A percentile compares a stretch with the other conserved stretches of the same genome.
These are phyloP conservation scores for Botrytis deweyae DNA, from an alignment of 2,329 filamentous ascomycete genomes.

Conservation along the genomic window DNA sequence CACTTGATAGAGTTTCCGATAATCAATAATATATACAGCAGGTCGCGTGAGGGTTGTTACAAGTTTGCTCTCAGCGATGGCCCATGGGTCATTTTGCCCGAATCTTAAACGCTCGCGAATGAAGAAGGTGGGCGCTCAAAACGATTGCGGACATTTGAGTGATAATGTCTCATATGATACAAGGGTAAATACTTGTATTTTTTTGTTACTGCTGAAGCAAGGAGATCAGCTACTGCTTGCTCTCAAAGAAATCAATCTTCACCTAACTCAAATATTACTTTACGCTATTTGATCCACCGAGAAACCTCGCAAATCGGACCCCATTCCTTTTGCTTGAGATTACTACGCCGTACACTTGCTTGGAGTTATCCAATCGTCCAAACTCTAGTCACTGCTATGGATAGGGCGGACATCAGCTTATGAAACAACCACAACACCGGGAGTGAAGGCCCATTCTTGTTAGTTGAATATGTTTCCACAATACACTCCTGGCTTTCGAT, in stretches of 20 bases:
- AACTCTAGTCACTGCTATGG: neutral
- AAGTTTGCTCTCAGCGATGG: neutral
- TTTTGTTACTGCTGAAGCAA: no score
- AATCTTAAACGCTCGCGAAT: neutral
- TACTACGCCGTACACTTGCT: no score
- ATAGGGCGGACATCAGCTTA: neutral
- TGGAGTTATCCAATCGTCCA: neutral
- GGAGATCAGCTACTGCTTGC: neutral
- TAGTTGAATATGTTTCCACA: neutral
- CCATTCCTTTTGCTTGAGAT: no score
- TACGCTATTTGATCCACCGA: neutral
- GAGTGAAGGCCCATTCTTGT: neutral
- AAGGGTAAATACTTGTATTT: no score
- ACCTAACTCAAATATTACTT: neutral
- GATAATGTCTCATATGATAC: neutral
- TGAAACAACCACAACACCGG: neutral
- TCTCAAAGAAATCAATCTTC: neutral
- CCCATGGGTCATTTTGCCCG: neutral
- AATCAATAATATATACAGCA: neutral
- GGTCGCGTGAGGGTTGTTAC: neutral
- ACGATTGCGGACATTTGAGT: neutral
- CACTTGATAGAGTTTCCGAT: neutral
- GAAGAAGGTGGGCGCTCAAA: neutral
- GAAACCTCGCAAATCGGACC: neutral
- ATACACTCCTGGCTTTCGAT: neutral